These are phyloP conservation scores for Aaosphaeria arxii DNA, from an alignment of 2,329 filamentous ascomycete genomes.

Conservation along the genomic window DNA sequence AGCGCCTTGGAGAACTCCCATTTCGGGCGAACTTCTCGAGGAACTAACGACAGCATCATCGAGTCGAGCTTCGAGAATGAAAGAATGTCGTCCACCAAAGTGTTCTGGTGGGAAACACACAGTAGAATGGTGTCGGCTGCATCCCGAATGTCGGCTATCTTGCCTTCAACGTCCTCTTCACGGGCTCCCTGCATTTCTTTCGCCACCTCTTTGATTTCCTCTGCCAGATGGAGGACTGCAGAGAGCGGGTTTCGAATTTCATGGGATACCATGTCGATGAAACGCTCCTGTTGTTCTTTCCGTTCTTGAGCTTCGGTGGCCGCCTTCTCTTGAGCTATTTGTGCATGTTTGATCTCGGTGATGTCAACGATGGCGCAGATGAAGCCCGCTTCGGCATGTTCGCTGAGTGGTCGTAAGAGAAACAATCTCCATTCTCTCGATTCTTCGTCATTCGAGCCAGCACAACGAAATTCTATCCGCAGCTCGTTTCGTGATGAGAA, in stretches of 20 bases:
- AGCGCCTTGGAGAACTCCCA: constrained; percentile 37
- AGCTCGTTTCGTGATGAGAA: constrained; percentile 38
- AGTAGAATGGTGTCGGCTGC: constrained; percentile 41
- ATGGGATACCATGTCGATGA: constrained; percentile 46
- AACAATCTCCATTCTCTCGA: constrained; percentile 41
- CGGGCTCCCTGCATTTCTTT: constrained; percentile 15
- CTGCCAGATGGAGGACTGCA: constrained; percentile 42
- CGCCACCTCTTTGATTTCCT: constrained; percentile 40
- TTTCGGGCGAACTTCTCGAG: constrained; percentile 30
- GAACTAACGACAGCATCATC: constrained; percentile 41
- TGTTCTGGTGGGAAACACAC: constrained; percentile 45
- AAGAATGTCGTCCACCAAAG: constrained; percentile 47
- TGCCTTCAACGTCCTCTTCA: constrained; percentile 12
- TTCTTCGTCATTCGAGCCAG: constrained; percentile 26
- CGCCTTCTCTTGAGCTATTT: constrained; percentile 41
- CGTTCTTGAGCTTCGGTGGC: constrained; percentile 43
- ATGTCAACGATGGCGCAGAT: constrained; percentile 48
- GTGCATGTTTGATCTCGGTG: constrained; percentile 44
- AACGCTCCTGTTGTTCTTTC: constrained; percentile 46
- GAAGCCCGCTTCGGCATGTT: constrained; percentile 43
- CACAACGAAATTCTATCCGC: constrained; percentile 43
- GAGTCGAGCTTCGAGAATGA: constrained; percentile 49
- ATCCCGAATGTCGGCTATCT: constrained; percentile 30
- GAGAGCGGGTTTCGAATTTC: constrained; percentile 40
- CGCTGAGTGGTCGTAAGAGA: constrained; percentile 41